phyloP scores from a whole-genome alignment of 805 yeast genomes.

The Groenewaldozyma tartarivorans region DNA sequence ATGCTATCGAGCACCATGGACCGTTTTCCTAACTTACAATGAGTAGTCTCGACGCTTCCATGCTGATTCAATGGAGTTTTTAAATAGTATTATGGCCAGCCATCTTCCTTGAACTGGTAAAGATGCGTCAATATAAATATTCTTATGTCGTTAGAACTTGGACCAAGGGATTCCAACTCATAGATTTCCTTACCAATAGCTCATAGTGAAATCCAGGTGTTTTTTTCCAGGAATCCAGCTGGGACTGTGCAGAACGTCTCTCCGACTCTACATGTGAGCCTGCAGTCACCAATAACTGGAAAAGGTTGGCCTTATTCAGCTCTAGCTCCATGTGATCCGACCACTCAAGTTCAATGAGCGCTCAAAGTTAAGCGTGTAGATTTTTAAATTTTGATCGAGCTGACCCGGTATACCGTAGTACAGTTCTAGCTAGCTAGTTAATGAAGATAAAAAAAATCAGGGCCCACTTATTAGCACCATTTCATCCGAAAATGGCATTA shows the following conservation, averaged over 20 bases:
- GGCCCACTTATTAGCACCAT: too few species aligned
- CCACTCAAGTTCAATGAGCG: too few species aligned
- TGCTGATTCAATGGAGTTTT: constrained; percentile 74
- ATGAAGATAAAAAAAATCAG: too few species aligned
- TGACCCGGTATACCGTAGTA: too few species aligned
- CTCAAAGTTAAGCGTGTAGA: too few species aligned
- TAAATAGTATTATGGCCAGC: constrained; percentile 80
- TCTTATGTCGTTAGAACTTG: constrained; percentile 35
- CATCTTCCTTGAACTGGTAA: constrained; percentile 63
- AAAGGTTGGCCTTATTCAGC: too few species aligned
- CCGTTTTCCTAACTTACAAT: neutral
- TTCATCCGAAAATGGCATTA: too few species aligned
- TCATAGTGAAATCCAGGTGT: constrained; percentile 48
- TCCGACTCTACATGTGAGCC: constrained; percentile 32
- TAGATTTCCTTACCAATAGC: constrained; percentile 1
- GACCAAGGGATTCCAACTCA: too few species aligned
- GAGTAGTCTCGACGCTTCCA: constrained; percentile 50
- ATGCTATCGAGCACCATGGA: neutral
- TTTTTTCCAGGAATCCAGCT: constrained; percentile 60
- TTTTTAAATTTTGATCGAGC: too few species aligned
- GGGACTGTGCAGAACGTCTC: constrained; percentile 61
- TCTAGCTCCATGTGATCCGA: too few species aligned
- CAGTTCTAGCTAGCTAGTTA: too few species aligned
- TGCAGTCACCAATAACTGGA: constrained; percentile 36
- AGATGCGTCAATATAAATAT: constrained; percentile 50